phyloP scores from a whole-genome alignment of 2,329 filamentous ascomycete species.

The Ophiosphaerella narmari region DNA sequence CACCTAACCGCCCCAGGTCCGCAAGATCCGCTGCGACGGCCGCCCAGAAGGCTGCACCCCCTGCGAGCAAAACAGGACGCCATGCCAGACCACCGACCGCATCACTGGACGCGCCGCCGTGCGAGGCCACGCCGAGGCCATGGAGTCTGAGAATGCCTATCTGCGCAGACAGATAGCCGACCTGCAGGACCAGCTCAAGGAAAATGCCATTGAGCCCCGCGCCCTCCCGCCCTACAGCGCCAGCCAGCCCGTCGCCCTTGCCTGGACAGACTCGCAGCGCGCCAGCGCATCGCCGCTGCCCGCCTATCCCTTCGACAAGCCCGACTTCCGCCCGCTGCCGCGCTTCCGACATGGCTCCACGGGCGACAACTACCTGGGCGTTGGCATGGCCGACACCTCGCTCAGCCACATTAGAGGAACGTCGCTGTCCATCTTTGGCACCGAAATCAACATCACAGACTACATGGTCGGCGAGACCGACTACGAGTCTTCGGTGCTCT shows the following conservation, averaged over 20 bases:
- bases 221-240: slow-evolving; percentile 47
- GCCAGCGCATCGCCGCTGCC: slow-evolving; percentile 32
- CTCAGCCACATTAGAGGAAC: slow-evolving; percentile 77
- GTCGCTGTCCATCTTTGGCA: slow-evolving; percentile 76
- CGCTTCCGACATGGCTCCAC: slow-evolving; percentile 53
- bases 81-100: slow-evolving; percentile 84
- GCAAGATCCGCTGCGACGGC: slow-evolving; percentile 87
- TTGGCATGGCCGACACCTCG: slow-evolving; percentile 64
- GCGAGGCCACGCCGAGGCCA: slow-evolving; percentile 75
- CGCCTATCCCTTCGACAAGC: slow-evolving; percentile 29
- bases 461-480: slow-evolving; percentile 71
- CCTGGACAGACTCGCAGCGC: slow-evolving; percentile 29
- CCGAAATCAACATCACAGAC: slow-evolving; percentile 76
- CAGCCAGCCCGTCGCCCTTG: slow-evolving; percentile 15
- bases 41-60: slow-evolving; percentile 80
- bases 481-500: slow-evolving; percentile 62
- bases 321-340: slow-evolving; percentile 43
- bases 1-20: slow-evolving; percentile 58
- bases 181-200: slow-evolving; percentile 68
- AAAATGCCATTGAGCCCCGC: slow-evolving; percentile 65
- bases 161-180: slow-evolving; percentile 70
- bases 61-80: slow-evolving; percentile 74
- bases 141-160: slow-evolving; percentile 73
- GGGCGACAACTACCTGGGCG: slow-evolving; percentile 70
- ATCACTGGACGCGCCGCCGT: slow-evolving; percentile 81